Evolutionary conservation across 2,329 filamentous ascomycete genomes (phyloP).

Genomic region (Cryphonectria nitschkei): DNA sequence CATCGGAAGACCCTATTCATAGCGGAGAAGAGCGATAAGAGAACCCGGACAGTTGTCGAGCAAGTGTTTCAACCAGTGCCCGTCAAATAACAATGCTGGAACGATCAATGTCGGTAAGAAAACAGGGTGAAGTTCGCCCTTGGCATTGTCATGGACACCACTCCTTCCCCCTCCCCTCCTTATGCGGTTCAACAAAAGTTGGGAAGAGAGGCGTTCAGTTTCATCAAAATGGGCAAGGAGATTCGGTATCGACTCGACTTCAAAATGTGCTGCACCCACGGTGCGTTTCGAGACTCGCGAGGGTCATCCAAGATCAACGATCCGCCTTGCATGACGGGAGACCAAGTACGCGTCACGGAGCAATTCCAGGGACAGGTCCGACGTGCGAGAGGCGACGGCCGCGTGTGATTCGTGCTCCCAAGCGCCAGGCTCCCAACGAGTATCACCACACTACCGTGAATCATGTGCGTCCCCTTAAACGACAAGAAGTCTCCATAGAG

Average conservation of each 20-base stretch:
- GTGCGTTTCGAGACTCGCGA: neutral
- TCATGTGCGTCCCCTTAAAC: neutral
- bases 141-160: neutral
- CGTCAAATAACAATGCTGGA: neutral
- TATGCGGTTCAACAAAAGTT: neutral
- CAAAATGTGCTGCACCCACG: neutral
- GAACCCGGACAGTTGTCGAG: conserved; percentile 2
- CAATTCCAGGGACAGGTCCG: neutral
- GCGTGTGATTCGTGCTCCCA: neutral
- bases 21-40: neutral
- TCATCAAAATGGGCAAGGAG: neutral
- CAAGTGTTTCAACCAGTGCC: conserved; percentile 13
- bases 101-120: neutral
- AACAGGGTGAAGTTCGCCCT: neutral
- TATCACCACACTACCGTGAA: neutral
- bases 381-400: neutral
- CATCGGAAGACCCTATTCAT: neutral
- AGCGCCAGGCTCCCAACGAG: neutral
- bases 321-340: neutral
- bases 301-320: neutral
- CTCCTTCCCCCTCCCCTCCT: neutral
- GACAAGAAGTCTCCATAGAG: neutral
- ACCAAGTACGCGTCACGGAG: neutral
- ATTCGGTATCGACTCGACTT: neutral
- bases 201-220: neutral